A percentile compares a stretch with the other conserved stretches of the same genome.
Conservation (phyloP, 257 asterid genomes). For the Paraleonurus japonicus region DNA sequence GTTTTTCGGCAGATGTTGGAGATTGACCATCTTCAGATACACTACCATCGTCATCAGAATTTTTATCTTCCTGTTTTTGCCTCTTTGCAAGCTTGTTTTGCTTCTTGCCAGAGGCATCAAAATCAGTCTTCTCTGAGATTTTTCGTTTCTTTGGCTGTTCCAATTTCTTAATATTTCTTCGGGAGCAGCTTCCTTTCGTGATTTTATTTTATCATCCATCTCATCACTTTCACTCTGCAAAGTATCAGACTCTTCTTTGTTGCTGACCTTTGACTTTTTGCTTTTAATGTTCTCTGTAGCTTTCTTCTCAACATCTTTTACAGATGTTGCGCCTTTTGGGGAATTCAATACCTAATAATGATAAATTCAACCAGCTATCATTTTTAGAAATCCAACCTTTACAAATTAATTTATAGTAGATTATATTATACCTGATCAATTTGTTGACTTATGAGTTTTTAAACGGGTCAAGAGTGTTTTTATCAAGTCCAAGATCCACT, state of each 20-base stretch:
- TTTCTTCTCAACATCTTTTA: constrained; percentile 42
- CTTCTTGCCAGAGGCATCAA: constrained; percentile 46
- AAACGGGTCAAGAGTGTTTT: constrained; percentile 67
- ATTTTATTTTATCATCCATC: constrained; percentile 37
- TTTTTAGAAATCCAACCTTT: constrained; percentile 10
- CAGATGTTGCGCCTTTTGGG: constrained; percentile 43
- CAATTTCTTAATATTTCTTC: constrained; percentile 38
- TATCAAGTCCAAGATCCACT: constrained; percentile 80
- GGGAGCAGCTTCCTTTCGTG: constrained; percentile 47
- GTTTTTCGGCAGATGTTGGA: constrained; percentile 46
- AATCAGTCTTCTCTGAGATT: constrained; percentile 44
- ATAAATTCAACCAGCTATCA: neutral
- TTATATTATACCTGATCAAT: constrained; percentile 42
- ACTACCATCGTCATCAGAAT: constrained; percentile 46
- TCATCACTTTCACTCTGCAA: constrained; percentile 41
- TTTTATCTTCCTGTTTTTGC: constrained; percentile 46
- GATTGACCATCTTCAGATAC: constrained; percentile 63
- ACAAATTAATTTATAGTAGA: constrained; percentile 9
- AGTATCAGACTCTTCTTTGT: constrained; percentile 37
- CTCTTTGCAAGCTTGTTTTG: constrained; percentile 46
- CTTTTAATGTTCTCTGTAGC: constrained; percentile 31
- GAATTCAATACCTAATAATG: constrained; percentile 52
- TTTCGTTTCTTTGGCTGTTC: constrained; percentile 63
- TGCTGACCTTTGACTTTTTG: constrained; percentile 36
- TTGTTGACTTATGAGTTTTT: constrained; percentile 60